phyloP scores from a whole-genome alignment of 2,329 filamentous ascomycete genomes.

The Penicillium sp. region DNA sequence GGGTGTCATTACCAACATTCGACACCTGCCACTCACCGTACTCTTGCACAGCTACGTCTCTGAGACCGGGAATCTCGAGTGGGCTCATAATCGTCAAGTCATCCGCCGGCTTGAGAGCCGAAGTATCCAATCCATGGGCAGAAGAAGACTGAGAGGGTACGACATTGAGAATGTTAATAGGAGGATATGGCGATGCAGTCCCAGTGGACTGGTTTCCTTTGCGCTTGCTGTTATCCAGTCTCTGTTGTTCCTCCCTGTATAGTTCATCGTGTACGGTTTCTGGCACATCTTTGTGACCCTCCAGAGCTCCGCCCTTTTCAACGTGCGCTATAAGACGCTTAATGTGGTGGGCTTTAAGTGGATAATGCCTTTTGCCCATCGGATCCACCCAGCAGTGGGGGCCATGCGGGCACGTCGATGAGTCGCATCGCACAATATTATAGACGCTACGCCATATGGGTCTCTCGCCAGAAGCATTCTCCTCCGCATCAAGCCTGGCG shows the following conservation, averaged over 20 bases:
- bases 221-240: slow-evolving; percentile 1
- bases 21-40: slow-evolving; percentile 7
- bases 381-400: slow-evolving; percentile 12
- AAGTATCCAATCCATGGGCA: slow-evolving; percentile 3
- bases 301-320: slow-evolving; percentile 7
- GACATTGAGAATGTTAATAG: slow-evolving; percentile 10
- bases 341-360: slow-evolving; percentile 3
- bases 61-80: slow-evolving; percentile 6
- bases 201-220: slow-evolving; percentile 1
- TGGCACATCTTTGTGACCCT: slow-evolving; percentile 5
- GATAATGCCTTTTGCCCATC: slow-evolving; percentile 10
- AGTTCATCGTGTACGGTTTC: slow-evolving; percentile 4
- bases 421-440: slow-evolving; percentile 4
- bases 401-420: slow-evolving; percentile 1
- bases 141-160: slow-evolving; percentile 1
- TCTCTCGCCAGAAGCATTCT: background rate
- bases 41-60: slow-evolving; percentile 10
- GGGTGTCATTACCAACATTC: slow-evolving; percentile 4
- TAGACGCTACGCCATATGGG: slow-evolving; percentile 6
- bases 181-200: slow-evolving; percentile 2
- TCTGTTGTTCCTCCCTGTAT: slow-evolving; percentile 9
- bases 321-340: slow-evolving; percentile 7
- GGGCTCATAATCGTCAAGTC: background rate
- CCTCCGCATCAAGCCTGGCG: slow-evolving; percentile 8
- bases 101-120: background rate